phyloP scores from a whole-genome alignment of 805 yeast genomes.

The Ascoidea asiatica region DNA sequence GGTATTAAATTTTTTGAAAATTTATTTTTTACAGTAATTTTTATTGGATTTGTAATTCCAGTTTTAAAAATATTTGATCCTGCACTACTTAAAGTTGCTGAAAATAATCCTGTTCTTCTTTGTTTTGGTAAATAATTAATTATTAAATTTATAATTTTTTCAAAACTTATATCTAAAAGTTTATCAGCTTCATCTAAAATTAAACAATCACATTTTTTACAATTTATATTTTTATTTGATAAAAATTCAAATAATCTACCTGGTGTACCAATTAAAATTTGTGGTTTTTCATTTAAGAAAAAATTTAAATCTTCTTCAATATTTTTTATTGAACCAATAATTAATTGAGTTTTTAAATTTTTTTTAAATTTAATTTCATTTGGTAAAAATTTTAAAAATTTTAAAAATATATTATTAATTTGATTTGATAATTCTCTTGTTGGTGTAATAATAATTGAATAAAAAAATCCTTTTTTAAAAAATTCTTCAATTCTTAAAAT shows the following conservation, averaged over 20 bases:
- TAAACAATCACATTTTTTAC: constrained; percentile 54
- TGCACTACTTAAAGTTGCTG: constrained; percentile 84
- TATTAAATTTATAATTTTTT: constrained; percentile 52
- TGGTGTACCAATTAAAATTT: constrained; percentile 81
- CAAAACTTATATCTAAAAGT: constrained; percentile 66
- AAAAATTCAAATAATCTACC: constrained; percentile 77
- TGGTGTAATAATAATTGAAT: constrained; percentile 56
- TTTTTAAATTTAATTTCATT: constrained; percentile 26
- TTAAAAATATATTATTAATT: constrained; percentile 51
- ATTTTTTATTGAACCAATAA: constrained; percentile 50
- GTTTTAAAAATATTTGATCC: constrained; percentile 68
- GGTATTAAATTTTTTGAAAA: constrained; percentile 35
- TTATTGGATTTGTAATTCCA: constrained; percentile 90
- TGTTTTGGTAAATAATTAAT: constrained; percentile 71
- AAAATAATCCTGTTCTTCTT: constrained; percentile 84
- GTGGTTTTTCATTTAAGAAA: constrained; percentile 46
- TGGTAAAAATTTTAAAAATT: constrained; percentile 45
- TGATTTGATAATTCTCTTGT: constrained; percentile 61
- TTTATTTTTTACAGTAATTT: constrained; percentile 57
- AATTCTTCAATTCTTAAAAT: constrained; percentile 24
- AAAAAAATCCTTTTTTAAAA: constrained; percentile 49
- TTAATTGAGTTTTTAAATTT: constrained; percentile 38
- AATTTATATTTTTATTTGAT: constrained; percentile 34
- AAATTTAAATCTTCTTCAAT: constrained; percentile 59
- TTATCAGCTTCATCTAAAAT: constrained; percentile 92